Evolutionary conservation across 78 protist genomes (phyloP).

Genomic region (Cavenderia fasciculata): DNA sequence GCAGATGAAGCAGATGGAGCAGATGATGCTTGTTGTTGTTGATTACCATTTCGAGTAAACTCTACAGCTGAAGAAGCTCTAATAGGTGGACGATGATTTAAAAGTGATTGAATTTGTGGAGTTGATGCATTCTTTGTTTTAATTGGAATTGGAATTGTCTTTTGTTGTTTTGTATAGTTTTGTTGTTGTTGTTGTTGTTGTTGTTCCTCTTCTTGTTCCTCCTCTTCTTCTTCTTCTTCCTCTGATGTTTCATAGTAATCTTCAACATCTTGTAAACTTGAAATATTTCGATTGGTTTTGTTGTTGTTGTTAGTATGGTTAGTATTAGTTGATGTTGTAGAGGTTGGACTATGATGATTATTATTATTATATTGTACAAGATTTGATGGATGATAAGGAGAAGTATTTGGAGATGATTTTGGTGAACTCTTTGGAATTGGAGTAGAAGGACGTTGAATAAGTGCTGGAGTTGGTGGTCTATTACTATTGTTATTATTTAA

Average conservation of each 20-base stretch:
- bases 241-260: too few relatives aligned
- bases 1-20: neutral
- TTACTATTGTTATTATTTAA: conserved; percentile 3
- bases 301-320: neutral
- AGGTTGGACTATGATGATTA: too few relatives aligned
- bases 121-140: neutral
- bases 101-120: neutral
- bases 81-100: conserved; percentile 5
- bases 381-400: too few relatives aligned
- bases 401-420: too few relatives aligned
- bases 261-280: too few relatives aligned
- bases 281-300: neutral
- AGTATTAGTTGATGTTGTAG: neutral
- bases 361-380: too few relatives aligned
- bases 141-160: neutral
- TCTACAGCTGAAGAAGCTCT: conserved; percentile 49
- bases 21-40: neutral
- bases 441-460: too few relatives aligned
- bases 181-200: neutral
- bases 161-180: neutral
- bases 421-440: too few relatives aligned
- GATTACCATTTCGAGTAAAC: neutral
- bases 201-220: too few relatives aligned
- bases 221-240: too few relatives aligned
- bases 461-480: neutral